Conservation (phyloP, 2,329 filamentous ascomycete species). For the Pseudocercospora vitis region DNA sequence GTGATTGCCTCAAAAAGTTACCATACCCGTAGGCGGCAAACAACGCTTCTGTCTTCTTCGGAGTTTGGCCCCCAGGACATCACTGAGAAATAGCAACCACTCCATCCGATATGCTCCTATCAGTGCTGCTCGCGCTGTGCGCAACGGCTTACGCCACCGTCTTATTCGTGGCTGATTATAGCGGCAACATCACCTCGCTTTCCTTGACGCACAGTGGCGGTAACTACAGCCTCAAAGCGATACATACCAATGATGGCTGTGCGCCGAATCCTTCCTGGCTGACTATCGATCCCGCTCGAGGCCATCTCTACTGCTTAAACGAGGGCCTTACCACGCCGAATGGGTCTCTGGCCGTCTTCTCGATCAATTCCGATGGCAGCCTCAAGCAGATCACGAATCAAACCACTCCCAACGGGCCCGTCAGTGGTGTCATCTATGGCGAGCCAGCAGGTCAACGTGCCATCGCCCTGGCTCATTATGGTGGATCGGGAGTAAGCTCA, state of each 20-base stretch:
- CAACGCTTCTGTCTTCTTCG: too few relatives aligned
- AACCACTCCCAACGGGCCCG: conserved; percentile 42
- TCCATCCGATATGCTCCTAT: conserved; percentile 15
- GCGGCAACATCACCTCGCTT: conserved; percentile 46
- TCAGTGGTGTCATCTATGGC: conserved; percentile 46
- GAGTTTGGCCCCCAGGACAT: too few relatives aligned
- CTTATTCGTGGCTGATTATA: conserved; percentile 49
- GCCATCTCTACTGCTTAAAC: conserved; percentile 60
- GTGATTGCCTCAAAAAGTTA: too few relatives aligned
- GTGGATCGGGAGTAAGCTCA: conserved; percentile 41
- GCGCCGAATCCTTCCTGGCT: conserved; percentile 61
- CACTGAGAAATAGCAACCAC: not conserved
- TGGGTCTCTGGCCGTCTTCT: conserved; percentile 50
- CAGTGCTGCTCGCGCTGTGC: conserved; percentile 23
- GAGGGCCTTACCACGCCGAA: conserved; percentile 54
- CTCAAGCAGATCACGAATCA: conserved; percentile 40
- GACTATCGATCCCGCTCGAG: conserved; percentile 53
- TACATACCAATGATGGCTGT: conserved; percentile 52
- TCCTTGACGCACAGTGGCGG: conserved; percentile 35
- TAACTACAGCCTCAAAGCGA: conserved; percentile 44
- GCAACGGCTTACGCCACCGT: conserved; percentile 36
- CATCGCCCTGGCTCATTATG: conserved; percentile 47
- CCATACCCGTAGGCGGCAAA: not conserved
- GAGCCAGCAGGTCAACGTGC: conserved; percentile 35
- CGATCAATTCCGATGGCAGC: conserved; percentile 41